Evolutionary conservation across 345 rosid species (phyloP).

Genomic region (Salix brachista): DNA sequence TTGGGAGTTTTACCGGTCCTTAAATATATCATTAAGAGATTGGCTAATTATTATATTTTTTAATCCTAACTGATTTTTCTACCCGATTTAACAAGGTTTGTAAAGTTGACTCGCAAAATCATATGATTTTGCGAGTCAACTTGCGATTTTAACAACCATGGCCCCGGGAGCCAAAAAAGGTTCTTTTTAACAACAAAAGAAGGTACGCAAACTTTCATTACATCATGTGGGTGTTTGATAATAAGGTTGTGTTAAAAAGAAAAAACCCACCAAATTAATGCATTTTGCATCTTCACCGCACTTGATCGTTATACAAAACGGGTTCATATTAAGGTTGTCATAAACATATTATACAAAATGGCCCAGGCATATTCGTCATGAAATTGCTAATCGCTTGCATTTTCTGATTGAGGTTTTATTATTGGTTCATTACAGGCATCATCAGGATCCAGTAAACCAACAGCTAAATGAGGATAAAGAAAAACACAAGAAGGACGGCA

Average conservation of each 20-base stretch:
- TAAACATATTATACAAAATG: neutral
- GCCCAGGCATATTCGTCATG: neutral
- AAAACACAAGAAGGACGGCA: neutral
- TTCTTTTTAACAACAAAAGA: too few species aligned
- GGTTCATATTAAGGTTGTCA: neutral
- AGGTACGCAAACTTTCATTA: too few species aligned
- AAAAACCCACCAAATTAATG: neutral
- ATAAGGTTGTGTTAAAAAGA: neutral
- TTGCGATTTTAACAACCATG: too few species aligned
- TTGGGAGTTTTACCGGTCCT: too few species aligned
- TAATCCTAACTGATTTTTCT: too few species aligned
- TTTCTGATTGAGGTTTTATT: neutral
- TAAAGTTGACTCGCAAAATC: too few species aligned
- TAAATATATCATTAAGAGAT: too few species aligned
- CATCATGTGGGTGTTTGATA: too few species aligned
- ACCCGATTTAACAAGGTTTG: too few species aligned
- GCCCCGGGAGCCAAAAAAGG: too few species aligned
- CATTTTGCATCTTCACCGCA: neutral
- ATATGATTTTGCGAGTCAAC: too few species aligned
- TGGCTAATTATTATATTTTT: too few species aligned
- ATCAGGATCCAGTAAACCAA: conserved; percentile 9
- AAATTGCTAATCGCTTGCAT: neutral
- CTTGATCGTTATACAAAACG: neutral
- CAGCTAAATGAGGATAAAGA: conserved; percentile 9
- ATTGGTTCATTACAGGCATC: neutral